Conservation (phyloP, 2,329 filamentous ascomycete species). For the Ceratocystis cacaofunesta region DNA sequence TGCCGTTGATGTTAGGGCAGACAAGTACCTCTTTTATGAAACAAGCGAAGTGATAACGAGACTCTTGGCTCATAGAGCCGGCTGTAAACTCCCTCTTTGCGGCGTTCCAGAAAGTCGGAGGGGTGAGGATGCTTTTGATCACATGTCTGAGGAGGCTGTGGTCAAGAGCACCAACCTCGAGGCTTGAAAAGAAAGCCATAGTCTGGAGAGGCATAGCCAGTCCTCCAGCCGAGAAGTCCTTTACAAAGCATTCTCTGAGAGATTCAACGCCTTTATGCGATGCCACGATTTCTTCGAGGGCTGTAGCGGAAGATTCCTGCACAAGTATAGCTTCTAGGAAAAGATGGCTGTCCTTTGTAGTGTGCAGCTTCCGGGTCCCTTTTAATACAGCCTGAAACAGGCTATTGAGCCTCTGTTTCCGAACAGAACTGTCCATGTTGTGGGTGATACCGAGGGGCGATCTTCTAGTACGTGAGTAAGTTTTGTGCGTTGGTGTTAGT, state of each 20-base stretch:
- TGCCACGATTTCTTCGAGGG: neutral
- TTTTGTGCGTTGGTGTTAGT: too few species aligned
- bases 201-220: neutral
- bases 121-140: neutral
- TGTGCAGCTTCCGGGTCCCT: neutral
- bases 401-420: neutral
- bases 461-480: too few species aligned
- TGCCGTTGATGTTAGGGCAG: neutral
- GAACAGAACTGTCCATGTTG: neutral
- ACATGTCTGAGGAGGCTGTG: neutral
- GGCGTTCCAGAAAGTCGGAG: conserved; percentile 9
- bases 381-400: neutral
- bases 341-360: neutral
- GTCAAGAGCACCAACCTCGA: neutral
- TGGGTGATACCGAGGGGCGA: too few species aligned
- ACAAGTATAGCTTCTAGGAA: conserved; percentile 8
- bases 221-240: neutral
- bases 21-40: neutral
- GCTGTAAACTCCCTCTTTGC: neutral
- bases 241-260: neutral
- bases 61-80: neutral
- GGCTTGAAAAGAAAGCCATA: conserved; percentile 1
- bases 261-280: neutral
- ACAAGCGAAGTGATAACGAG: neutral
- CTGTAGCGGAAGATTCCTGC: neutral